Conservation (phyloP, 768 basidiomycete species). For the Kwoniella heveanensis region DNA sequence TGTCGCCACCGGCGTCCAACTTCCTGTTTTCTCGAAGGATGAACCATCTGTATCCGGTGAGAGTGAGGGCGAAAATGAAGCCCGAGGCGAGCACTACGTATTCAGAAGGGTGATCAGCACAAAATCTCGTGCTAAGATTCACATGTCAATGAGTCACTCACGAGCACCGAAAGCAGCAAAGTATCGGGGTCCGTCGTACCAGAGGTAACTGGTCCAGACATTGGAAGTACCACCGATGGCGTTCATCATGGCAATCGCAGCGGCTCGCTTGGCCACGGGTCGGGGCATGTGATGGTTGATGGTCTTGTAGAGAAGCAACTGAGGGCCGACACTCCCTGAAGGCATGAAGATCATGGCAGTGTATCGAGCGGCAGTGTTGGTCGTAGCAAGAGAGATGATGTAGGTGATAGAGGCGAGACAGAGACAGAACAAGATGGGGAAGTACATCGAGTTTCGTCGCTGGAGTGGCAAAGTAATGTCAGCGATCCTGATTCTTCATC, state of each 20-base stretch:
- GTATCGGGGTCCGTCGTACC: conserved; percentile 29
- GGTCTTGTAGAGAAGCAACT: conserved; percentile 48
- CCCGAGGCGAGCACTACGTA: conserved; percentile 33
- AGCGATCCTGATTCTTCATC: too few relatives aligned
- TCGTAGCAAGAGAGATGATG: conserved; percentile 38
- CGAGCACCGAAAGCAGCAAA: conserved; percentile 39
- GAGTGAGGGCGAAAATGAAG: conserved; percentile 25
- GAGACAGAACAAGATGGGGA: conserved; percentile 35
- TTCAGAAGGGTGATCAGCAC: not conserved
- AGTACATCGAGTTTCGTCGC: conserved; percentile 37
- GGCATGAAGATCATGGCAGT: conserved; percentile 46
- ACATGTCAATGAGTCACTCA: conserved; percentile 14
- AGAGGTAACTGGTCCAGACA: conserved; percentile 44
- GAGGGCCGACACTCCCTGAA: conserved; percentile 40
- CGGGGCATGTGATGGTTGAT: conserved; percentile 47
- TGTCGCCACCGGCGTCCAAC: conserved; percentile 34
- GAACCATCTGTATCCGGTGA: conserved; percentile 44
- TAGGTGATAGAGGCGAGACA: conserved; percentile 32
- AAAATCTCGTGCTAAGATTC: not conserved
- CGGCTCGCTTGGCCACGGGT: conserved; percentile 48
- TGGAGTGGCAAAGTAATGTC: not conserved
- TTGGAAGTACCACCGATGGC: conserved; percentile 47
- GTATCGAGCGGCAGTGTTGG: conserved; percentile 34
- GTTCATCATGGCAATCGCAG: conserved; percentile 44
- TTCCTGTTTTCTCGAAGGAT: conserved; percentile 36